A percentile compares a stretch with the other conserved stretches of the same genome.
Evolutionary conservation across 495 filamentous ascomycete genomes (phyloP).

Genomic region (Recurvomyces mirabilis): DNA sequence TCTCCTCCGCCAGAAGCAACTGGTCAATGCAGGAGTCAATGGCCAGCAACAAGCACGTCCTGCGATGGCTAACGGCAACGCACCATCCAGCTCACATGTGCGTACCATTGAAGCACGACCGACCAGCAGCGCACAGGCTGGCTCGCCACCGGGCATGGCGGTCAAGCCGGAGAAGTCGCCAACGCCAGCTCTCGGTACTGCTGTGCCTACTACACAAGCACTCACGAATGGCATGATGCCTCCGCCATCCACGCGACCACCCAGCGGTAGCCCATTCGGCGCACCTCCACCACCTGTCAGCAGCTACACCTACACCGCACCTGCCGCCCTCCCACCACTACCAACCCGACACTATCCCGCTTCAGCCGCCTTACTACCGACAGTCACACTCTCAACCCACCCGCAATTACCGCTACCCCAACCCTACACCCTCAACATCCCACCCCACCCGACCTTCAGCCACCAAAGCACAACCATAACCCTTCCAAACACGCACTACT

Average conservation of each 20-base stretch:
- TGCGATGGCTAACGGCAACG: conserved; percentile 13
- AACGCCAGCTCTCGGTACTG: conserved; percentile 23
- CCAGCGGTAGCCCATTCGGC: conserved; percentile 28
- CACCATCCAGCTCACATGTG: conserved; percentile 21
- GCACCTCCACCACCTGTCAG: conserved; percentile 17
- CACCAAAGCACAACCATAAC: conserved; percentile 60
- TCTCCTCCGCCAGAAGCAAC: conserved; percentile 37
- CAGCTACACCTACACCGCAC: conserved; percentile 15
- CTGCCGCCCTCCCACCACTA: conserved; percentile 10
- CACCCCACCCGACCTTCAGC: conserved; percentile 46
- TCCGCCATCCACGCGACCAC: conserved; percentile 28
- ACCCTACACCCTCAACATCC: conserved; percentile 45
- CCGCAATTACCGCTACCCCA: conserved; percentile 42
- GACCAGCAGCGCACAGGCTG: conserved; percentile 17
- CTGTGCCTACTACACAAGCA: conserved; percentile 18
- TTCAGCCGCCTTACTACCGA: conserved; percentile 27
- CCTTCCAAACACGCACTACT: conserved; percentile 50
- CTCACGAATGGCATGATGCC: conserved; percentile 33
- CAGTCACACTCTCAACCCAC: conserved; percentile 48
- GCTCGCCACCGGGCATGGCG: conserved; percentile 16
- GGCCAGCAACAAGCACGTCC: conserved; percentile 28
- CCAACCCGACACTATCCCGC: conserved; percentile 14
- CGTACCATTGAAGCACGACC: conserved; percentile 13
- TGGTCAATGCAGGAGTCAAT: conserved; percentile 37
- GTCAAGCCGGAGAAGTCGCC: conserved; percentile 28